These are phyloP conservation scores for Phanerodontia chrysosporium DNA, from an alignment of 768 basidiomycete genomes.

Conservation along the genomic window DNA sequence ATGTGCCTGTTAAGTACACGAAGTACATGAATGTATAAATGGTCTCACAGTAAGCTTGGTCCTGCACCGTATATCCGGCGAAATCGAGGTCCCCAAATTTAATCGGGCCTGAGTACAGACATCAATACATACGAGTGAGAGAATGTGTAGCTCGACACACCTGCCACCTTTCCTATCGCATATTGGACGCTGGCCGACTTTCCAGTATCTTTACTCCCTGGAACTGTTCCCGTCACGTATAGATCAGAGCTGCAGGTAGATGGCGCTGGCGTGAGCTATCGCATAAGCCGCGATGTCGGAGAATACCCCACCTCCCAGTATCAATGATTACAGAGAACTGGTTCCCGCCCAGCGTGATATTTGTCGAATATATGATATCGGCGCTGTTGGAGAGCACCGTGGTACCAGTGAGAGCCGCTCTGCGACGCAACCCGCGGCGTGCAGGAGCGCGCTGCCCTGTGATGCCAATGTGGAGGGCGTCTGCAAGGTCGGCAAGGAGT, in stretches of 20 bases:
- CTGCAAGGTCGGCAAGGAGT: slow-evolving; percentile 14
- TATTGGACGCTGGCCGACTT: slow-evolving; percentile 41
- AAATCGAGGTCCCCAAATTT: slow-evolving; percentile 41
- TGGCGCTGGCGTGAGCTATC: neutral
- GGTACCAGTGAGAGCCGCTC: slow-evolving; percentile 26
- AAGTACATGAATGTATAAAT: neutral
- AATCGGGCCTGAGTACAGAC: slow-evolving; percentile 34
- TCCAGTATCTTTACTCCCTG: slow-evolving; percentile 35
- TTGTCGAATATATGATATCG: slow-evolving; percentile 34
- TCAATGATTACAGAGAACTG: slow-evolving; percentile 36
- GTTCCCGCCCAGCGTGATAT: slow-evolving; percentile 35
- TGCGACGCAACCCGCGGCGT: slow-evolving; percentile 15
- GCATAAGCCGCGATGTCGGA: neutral
- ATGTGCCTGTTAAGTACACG: neutral
- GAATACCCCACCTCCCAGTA: slow-evolving; percentile 39
- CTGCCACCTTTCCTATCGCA: slow-evolving; percentile 49
- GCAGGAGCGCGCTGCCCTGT: slow-evolving; percentile 7
- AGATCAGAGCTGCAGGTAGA: slow-evolving; percentile 51
- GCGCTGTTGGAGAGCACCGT: slow-evolving; percentile 25
- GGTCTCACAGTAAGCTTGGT: slow-evolving; percentile 46
- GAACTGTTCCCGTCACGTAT: slow-evolving; percentile 49
- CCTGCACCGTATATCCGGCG: slow-evolving; percentile 36
- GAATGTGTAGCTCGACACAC: slow-evolving; percentile 24
- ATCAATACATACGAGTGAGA: neutral
- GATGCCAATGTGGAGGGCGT: slow-evolving; percentile 16